Evolutionary conservation across 2,329 filamentous ascomycete species (phyloP), one percentile per base, ranked within the genome.

Genomic region (Bipolaris oryzae): DNA sequence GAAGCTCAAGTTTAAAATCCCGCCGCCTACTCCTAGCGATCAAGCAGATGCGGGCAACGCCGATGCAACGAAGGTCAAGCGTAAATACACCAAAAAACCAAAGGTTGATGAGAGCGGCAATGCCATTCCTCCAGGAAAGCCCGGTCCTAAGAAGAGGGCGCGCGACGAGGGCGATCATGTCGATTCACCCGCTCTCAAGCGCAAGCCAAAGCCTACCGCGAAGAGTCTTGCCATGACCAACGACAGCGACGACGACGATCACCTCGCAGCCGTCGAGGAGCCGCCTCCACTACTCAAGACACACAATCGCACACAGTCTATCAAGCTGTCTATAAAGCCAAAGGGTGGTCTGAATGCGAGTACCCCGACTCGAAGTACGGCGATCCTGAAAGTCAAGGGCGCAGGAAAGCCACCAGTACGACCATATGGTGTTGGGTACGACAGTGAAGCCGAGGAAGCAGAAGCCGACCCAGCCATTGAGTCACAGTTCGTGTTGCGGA

Each of bases 391-490:
- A 56, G 62, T 76, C 58, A 75, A 74, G 48, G 70, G 72, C 18
- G 61, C 62, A 0, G 74, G 74, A 5, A 75, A 70, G 53, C 67
- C 71, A 2, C 74, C 73, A 1, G 41, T 54, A 10, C 57, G 91
- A 61, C 87, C 87, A 5, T 85, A 86, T 1, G 95, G 95, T 49
- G 92, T 96, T 53, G 95, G 94, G 7, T 99, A 98, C 77, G 95
- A 99, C 74, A 97, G 93, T 3, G 95, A 98, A 76, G 92, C 93
- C 11, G 95, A 92, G 53, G 95, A 98, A 71, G 87, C 89, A 13
- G 95, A 99, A 75, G 77, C 81, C 9, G 95, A 99, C 70, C 95
- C 95, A 0, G 84, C 89, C 1, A 91, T 96, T 58, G 94, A 98
- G 76, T 90, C 94, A 70, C 89, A 96, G 62, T 91, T 98, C 64